Evolutionary conservation across 129 eudicot species (phyloP), one percentile per base, ranked within the genome.

Genomic region (Saussurea involucrata): DNA sequence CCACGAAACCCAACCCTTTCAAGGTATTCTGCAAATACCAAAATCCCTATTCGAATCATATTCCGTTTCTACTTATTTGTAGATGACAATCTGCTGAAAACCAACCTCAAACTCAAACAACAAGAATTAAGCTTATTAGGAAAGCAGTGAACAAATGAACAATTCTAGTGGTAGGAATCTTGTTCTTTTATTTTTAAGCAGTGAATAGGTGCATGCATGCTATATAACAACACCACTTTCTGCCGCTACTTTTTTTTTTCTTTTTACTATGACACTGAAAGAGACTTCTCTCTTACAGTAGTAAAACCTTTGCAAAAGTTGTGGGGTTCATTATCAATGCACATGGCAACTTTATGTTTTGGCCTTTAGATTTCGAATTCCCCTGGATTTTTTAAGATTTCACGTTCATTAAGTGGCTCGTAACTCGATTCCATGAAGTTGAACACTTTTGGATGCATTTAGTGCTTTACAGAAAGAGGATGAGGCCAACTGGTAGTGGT

Each of bases 331-430:
- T 76, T 31, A 76, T 66, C 72, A 44, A 7, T 76, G 67, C 66
- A 76, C 73, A 76, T 66, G 80, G 31, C 24, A 27, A 55, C 53
- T 66, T 76, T 76, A n/a, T 76, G 31, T 76, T 12, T 76, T 76
- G 49, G 21, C 49, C 68, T 69, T 77, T 24, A 49, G 55, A 74
- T 34, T 32, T 36, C 15, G 34, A 74, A 34, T 58, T 60, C 69
- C 53, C 33, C 69, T 64, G 1, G 9, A 53, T 53, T 22, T 53
- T 31, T 67, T 46, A 8, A 32, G 63, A 55, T 17, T 46, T 75
- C 66, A 31, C 49, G 58, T 66, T 60, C 31, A 17, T 40, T 73
- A 58, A 58, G 55, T 58, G 29, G 31, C 21, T 21, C 13, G 68
- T 32, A 61, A 53, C 60, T 53, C 22, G 60, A 53, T 53, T 53